A percentile compares a stretch with the other conserved stretches of the same genome.
Conservation (phyloP, 257 asterid species). For the Apocynum venetum region DNA sequence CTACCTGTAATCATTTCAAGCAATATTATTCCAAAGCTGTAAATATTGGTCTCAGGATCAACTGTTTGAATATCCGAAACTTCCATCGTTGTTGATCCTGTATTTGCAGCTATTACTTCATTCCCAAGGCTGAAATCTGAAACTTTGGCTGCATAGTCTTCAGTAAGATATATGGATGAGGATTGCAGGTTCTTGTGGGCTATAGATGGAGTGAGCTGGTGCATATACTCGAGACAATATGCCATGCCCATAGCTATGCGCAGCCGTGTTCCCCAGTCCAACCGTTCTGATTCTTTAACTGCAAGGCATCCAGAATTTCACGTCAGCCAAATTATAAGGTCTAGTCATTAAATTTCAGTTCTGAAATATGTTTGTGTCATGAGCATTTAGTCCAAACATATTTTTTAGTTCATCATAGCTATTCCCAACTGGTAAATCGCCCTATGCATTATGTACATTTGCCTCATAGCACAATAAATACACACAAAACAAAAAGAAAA, state of each 20-base stretch:
- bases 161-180: conserved; percentile 68
- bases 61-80: conserved; percentile 38
- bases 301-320: conserved; percentile 21
- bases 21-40: conserved; percentile 64
- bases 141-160: conserved; percentile 79
- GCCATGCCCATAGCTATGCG: conserved; percentile 75
- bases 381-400: background rate
- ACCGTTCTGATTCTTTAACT: conserved; percentile 82
- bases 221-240: conserved; percentile 72
- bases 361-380: background rate
- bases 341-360: background rate
- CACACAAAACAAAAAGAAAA: background rate
- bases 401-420: background rate
- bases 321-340: background rate
- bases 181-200: conserved; percentile 66
- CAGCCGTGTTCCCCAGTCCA: conserved; percentile 84
- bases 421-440: background rate
- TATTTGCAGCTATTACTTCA: conserved; percentile 48
- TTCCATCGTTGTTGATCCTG: conserved; percentile 43
- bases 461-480: background rate
- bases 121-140: conserved; percentile 39
- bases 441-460: background rate
- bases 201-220: conserved; percentile 66
- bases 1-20: conserved; percentile 83
- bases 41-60: conserved; percentile 50